These are phyloP conservation scores for Calamus simplicifolius DNA, from an alignment of 176 grass and related monocot species.

Conservation along the genomic window DNA sequence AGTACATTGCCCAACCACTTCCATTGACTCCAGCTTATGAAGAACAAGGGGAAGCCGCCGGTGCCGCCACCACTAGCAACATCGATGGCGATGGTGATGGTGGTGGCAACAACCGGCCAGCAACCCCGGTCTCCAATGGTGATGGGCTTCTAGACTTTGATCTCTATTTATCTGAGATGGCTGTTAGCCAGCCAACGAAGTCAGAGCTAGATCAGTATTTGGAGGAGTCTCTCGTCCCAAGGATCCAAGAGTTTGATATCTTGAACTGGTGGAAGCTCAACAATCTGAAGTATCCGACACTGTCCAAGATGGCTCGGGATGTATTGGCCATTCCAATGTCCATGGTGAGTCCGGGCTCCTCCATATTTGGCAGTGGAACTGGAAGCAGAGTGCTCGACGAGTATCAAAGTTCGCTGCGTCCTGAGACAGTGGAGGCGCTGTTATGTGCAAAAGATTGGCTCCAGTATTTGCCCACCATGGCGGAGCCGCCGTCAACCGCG, in stretches of 20 bases:
- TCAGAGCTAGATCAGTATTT: constrained; percentile 78
- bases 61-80: neutral
- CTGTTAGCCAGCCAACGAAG: constrained; percentile 42
- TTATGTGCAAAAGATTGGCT: constrained; percentile 77
- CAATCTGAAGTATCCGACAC: constrained; percentile 58
- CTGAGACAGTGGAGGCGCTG: constrained; percentile 64
- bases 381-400: constrained; percentile 71
- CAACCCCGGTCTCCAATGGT: constrained; percentile 15
- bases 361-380: constrained; percentile 53
- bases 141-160: constrained; percentile 75
- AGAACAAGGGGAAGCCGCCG: constrained; percentile 17
- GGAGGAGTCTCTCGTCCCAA: constrained; percentile 60
- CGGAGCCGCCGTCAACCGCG: constrained; percentile 17
- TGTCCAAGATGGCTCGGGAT: constrained; percentile 72
- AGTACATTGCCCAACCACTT: constrained; percentile 55
- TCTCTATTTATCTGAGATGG: constrained; percentile 69
- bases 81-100: constrained; percentile 12
- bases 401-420: constrained; percentile 63
- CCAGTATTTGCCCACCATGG: constrained; percentile 27
- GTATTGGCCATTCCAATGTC: constrained; percentile 76
- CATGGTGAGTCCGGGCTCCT: constrained; percentile 39
- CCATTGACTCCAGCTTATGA: constrained; percentile 37
- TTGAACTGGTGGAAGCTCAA: constrained; percentile 87
- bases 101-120: constrained; percentile 9
- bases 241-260: constrained; percentile 67